phyloP scores from a whole-genome alignment of 306 rosid species.

The Potentilla sterilis region DNA sequence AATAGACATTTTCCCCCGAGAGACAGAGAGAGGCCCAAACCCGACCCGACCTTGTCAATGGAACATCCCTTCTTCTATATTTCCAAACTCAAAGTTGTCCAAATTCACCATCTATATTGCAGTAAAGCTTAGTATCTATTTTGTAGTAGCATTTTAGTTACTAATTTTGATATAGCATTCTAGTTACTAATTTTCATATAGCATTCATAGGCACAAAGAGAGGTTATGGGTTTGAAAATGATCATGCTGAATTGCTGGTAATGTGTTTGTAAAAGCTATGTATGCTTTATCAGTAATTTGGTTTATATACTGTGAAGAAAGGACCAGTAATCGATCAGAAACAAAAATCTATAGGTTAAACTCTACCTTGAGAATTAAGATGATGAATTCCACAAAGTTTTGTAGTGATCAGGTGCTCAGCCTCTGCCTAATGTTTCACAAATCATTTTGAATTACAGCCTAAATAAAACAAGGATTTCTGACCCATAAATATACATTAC shows the following conservation, averaged over 20 bases:
- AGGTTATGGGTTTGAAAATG: too few species aligned
- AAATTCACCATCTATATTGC: too few species aligned
- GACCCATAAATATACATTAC: conserved; percentile 19
- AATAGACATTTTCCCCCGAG: too few species aligned
- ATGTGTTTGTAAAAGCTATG: too few species aligned
- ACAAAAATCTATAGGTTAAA: not conserved
- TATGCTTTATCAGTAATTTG: not conserved
- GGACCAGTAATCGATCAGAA: not conserved
- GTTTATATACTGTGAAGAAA: not conserved
- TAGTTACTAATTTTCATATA: too few species aligned
- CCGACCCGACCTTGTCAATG: not conserved
- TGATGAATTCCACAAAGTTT: conserved; percentile 4
- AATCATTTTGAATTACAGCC: conserved; percentile 8
- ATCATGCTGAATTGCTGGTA: too few species aligned
- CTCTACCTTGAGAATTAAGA: not conserved
- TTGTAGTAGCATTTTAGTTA: too few species aligned
- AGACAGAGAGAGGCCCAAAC: not conserved
- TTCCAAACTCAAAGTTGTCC: not conserved
- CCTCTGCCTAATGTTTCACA: conserved; percentile 17
- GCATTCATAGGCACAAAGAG: too few species aligned
- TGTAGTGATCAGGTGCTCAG: not conserved
- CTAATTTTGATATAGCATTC: too few species aligned
- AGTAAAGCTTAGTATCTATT: too few species aligned
- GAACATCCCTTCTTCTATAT: not conserved
- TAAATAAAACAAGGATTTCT: not conserved